Percentiles rank a stretch among this genome's conserved stretches.
Evolutionary conservation across 2,329 filamentous ascomycete genomes (phyloP).

Genomic region (Zopfia rhizophila): DNA sequence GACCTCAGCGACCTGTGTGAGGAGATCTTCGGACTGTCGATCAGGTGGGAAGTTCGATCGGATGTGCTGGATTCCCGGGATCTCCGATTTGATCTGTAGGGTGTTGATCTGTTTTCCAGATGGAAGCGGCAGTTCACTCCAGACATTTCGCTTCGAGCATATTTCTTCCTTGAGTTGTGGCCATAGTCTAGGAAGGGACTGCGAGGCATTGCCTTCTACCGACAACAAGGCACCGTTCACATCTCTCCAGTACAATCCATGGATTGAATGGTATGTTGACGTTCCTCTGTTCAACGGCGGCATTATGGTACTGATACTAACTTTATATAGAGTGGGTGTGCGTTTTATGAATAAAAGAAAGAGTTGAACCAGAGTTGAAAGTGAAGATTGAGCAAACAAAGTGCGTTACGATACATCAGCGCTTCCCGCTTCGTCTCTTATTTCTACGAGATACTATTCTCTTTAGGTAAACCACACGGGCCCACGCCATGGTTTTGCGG

Average conservation of each 20-base stretch:
- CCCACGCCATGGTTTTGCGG: too few relatives aligned
- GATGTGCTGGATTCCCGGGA: conserved; percentile 30
- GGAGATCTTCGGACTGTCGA: conserved; percentile 30
- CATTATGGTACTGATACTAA: conserved; percentile 30
- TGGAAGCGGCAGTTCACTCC: conserved; percentile 29
- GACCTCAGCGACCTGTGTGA: conserved; percentile 32
- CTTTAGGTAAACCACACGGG: too few relatives aligned
- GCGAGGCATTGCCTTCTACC: conserved; percentile 36
- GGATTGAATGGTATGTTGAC: conserved; percentile 40
- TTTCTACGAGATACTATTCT: too few relatives aligned
- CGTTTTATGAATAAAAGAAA: background rate
- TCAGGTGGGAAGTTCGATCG: conserved; percentile 36
- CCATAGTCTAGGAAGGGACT: conserved; percentile 31
- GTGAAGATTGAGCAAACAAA: background rate
- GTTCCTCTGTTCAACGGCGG: conserved; percentile 41
- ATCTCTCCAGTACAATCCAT: conserved; percentile 42
- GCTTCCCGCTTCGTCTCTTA: too few relatives aligned
- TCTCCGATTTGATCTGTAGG: conserved; percentile 26
- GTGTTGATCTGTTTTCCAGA: conserved; percentile 38
- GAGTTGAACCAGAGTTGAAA: background rate
- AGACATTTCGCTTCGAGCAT: conserved; percentile 24
- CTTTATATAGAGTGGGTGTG: background rate
- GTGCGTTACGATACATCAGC: too few relatives aligned
- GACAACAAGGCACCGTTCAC: conserved; percentile 34
- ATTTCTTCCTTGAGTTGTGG: conserved; percentile 30